These are phyloP conservation scores for Batkoa obscura DNA, from an alignment of 371 early-diverging fungal species.

Conservation along the genomic window DNA sequence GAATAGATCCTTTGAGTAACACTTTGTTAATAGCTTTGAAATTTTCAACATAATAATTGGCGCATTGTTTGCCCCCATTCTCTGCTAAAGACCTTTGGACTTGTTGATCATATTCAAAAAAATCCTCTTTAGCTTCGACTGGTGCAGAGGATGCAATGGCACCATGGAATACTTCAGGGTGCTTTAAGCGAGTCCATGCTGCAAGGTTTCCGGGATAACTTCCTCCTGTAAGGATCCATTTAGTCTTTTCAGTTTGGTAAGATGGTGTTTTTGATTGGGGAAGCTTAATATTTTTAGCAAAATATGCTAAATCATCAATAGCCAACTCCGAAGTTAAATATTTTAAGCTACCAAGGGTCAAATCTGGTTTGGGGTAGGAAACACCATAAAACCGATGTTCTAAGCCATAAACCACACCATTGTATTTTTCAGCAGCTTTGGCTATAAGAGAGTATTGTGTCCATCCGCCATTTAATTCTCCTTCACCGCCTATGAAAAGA, in stretches of 20 bases:
- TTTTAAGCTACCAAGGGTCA: slow-evolving; percentile 12
- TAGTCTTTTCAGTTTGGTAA: slow-evolving; percentile 13
- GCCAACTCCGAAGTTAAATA: slow-evolving; percentile 35
- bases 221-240: slow-evolving; percentile 50
- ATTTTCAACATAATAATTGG: neutral
- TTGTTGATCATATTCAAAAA: slow-evolving; percentile 34
- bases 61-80: slow-evolving; percentile 10
- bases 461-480: slow-evolving; percentile 14
- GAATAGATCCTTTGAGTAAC: neutral
- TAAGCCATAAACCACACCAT: slow-evolving; percentile 41
- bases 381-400: slow-evolving; percentile 61
- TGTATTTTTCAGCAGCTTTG: slow-evolving; percentile 22
- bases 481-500: slow-evolving; percentile 13
- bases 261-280: slow-evolving; percentile 5
- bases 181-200: slow-evolving; percentile 42
- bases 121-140: slow-evolving; percentile 29
- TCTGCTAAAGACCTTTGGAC: slow-evolving; percentile 24
- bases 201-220: slow-evolving; percentile 52
- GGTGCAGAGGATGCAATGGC: slow-evolving; percentile 56
- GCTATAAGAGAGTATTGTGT: neutral
- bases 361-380: slow-evolving; percentile 24
- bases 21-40: slow-evolving; percentile 13
- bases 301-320: slow-evolving; percentile 37
- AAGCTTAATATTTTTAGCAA: slow-evolving; percentile 24
- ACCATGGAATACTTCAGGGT: slow-evolving; percentile 41